A percentile compares a stretch with the other conserved stretches of the same genome.
Evolutionary conservation across 768 basidiomycete genomes (phyloP).

Genomic region (Nidula microcarpa): DNA sequence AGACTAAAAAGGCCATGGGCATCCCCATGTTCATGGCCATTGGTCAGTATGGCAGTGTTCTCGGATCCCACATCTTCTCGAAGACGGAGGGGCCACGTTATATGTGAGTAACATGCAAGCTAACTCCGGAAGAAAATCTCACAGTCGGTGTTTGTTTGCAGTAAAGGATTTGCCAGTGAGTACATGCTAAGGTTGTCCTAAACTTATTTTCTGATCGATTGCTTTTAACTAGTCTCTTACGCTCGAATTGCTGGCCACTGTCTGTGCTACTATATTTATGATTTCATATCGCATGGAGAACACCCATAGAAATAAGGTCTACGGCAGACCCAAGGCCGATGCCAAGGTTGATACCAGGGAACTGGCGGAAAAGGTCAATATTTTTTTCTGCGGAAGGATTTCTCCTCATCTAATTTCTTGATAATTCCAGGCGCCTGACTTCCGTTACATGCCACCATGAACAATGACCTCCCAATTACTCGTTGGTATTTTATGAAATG

Average conservation of each 20-base stretch:
- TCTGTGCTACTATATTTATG: conserved; percentile 48
- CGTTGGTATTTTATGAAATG: too few species aligned
- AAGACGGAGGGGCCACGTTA: conserved; percentile 61
- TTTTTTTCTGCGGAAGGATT: background rate
- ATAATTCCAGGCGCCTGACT: conserved; percentile 46
- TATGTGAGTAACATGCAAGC: conserved; percentile 36
- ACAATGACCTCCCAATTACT: background rate
- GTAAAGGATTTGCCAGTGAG: conserved; percentile 58
- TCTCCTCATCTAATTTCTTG: background rate
- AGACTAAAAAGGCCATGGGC: conserved; percentile 73
- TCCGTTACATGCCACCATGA: conserved; percentile 51
- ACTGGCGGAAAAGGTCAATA: conserved; percentile 60
- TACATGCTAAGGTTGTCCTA: conserved; percentile 1
- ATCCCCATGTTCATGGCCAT: conserved; percentile 80
- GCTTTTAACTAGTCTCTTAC: conserved; percentile 33
- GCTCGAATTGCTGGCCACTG: conserved; percentile 54
- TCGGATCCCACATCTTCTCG: conserved; percentile 77
- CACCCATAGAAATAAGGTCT: conserved; percentile 43
- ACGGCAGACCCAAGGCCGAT: conserved; percentile 46
- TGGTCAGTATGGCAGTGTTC: conserved; percentile 71
- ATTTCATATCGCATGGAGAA: conserved; percentile 67
- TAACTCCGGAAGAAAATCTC: too few species aligned
- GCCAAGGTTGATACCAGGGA: conserved; percentile 58
- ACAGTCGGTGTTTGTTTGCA: conserved; percentile 13
- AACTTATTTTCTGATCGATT: conserved; percentile 3